These are phyloP conservation scores for Gardenia jasminoides DNA, from an alignment of 257 asterid species.

Conservation along the genomic window DNA sequence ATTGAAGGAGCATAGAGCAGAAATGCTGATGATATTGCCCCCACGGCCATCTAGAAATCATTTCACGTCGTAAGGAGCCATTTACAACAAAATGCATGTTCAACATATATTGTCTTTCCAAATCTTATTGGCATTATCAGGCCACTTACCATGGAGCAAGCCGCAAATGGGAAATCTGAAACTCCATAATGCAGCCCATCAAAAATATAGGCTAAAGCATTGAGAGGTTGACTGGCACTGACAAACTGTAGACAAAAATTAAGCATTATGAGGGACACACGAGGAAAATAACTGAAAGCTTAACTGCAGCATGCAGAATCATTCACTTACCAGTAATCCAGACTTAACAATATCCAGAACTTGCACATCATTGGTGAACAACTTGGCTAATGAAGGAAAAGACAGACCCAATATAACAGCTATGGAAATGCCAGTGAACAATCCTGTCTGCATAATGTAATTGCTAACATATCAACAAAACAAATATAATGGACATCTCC, in stretches of 20 bases:
- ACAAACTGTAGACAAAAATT: slow-evolving; percentile 32
- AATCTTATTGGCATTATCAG: neutral
- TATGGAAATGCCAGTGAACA: slow-evolving; percentile 36
- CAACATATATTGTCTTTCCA: neutral
- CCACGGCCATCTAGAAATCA: slow-evolving; percentile 37
- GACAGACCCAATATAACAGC: slow-evolving; percentile 37
- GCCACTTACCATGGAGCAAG: slow-evolving; percentile 40
- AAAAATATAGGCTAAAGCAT: slow-evolving; percentile 43
- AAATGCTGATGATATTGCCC: slow-evolving; percentile 39
- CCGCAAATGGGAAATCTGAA: slow-evolving; percentile 45
- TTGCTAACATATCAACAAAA: neutral
- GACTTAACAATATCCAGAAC: slow-evolving; percentile 37
- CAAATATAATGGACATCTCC: neutral
- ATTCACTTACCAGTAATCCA: slow-evolving; percentile 32
- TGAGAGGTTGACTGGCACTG: slow-evolving; percentile 46
- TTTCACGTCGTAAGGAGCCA: neutral
- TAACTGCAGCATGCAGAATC: neutral
- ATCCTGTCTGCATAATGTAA: slow-evolving; percentile 25
- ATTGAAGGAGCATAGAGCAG: slow-evolving; percentile 40
- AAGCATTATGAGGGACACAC: neutral
- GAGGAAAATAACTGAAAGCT: neutral
- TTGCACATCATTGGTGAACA: slow-evolving; percentile 42
- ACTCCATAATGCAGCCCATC: slow-evolving; percentile 52
- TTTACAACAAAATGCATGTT: neutral
- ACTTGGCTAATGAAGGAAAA: slow-evolving; percentile 36